Conservation (phyloP, 768 basidiomycete genomes). For the Rhodotorula graminis region DNA sequence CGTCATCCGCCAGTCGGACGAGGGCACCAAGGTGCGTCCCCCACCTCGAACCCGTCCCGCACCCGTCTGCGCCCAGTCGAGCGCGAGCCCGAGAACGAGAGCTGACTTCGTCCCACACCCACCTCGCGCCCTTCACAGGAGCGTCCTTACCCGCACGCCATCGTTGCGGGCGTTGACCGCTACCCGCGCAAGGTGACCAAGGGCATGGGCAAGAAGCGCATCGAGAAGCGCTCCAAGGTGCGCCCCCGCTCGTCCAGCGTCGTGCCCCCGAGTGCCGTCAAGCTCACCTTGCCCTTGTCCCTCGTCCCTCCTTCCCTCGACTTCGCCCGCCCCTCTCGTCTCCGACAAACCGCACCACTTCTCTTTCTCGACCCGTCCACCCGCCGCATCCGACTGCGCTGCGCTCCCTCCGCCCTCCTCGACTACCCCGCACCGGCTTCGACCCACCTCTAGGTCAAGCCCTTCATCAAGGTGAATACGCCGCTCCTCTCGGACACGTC, state of each 20-base stretch:
- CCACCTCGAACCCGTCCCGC: too few relatives aligned
- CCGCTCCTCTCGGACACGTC: too few relatives aligned
- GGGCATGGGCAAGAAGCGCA: constrained; percentile 93
- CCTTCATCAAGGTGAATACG: constrained; percentile 84
- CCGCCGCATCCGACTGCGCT: too few relatives aligned
- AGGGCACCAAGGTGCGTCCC: constrained; percentile 67
- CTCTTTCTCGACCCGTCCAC: too few relatives aligned
- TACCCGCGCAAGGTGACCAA: constrained; percentile 97
- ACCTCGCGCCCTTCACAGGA: constrained; percentile 48
- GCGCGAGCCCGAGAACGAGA: not conserved
- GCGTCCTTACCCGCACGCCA: constrained; percentile 91
- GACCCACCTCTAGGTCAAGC: constrained; percentile 62
- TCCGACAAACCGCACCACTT: too few relatives aligned
- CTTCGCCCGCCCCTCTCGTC: too few relatives aligned
- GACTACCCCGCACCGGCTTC: not conserved
- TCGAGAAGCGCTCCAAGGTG: constrained; percentile 76
- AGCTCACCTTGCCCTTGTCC: not conserved
- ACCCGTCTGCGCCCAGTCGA: too few relatives aligned
- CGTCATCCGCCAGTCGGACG: constrained; percentile 94
- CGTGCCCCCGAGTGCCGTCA: not conserved
- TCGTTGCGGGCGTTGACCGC: constrained; percentile 96
- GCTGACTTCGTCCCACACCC: not conserved
- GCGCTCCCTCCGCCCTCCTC: too few relatives aligned
- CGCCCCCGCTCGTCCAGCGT: not conserved
- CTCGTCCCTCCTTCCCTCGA: not conserved